These are phyloP conservation scores for Orbilia blumenaviensis DNA, from an alignment of 2,329 filamentous ascomycete species.

Conservation along the genomic window DNA sequence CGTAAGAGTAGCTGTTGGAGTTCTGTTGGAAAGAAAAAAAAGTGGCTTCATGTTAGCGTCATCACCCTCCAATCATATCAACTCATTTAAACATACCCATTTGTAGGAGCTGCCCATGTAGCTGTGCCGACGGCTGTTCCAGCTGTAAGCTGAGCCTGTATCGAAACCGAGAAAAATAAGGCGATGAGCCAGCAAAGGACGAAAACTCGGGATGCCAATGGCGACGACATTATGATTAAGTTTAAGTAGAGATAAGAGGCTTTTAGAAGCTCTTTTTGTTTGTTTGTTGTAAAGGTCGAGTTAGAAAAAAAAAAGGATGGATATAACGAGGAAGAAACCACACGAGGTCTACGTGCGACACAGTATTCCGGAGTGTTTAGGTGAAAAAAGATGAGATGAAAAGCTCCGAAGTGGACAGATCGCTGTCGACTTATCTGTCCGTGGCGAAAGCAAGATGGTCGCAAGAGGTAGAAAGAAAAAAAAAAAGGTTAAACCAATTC, in stretches of 20 bases:
- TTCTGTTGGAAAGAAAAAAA: conserved; percentile 19
- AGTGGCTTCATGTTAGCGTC: conserved; percentile 27
- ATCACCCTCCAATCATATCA: conserved; percentile 15
- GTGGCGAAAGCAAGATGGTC: conserved; percentile 1
- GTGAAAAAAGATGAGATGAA: conserved; percentile 22
- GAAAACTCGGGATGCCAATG: conserved; percentile 37
- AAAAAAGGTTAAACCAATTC: neutral
- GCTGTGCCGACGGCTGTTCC: conserved; percentile 33
- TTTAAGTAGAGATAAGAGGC: too few species aligned
- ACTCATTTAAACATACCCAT: conserved; percentile 40
- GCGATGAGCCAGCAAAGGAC: conserved; percentile 43
- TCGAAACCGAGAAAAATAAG: conserved; percentile 45
- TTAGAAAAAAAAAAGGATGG: neutral
- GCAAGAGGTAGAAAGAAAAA: neutral
- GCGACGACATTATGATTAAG: conserved; percentile 29
- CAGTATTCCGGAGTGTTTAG: neutral
- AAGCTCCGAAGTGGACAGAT: conserved; percentile 26
- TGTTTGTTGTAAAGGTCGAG: neutral
- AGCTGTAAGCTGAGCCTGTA: conserved; percentile 45
- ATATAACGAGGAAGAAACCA: neutral
- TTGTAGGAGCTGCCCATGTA: conserved; percentile 26
- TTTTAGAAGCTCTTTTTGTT: too few species aligned
- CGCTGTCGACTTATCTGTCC: conserved; percentile 22
- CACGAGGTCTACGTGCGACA: conserved; percentile 20
- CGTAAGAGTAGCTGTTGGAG: conserved; percentile 42